Percentiles rank a stretch among this genome's conserved stretches.
Evolutionary conservation across 2,329 filamentous ascomycete genomes (phyloP).

Genomic region (Colletotrichum sp.): DNA sequence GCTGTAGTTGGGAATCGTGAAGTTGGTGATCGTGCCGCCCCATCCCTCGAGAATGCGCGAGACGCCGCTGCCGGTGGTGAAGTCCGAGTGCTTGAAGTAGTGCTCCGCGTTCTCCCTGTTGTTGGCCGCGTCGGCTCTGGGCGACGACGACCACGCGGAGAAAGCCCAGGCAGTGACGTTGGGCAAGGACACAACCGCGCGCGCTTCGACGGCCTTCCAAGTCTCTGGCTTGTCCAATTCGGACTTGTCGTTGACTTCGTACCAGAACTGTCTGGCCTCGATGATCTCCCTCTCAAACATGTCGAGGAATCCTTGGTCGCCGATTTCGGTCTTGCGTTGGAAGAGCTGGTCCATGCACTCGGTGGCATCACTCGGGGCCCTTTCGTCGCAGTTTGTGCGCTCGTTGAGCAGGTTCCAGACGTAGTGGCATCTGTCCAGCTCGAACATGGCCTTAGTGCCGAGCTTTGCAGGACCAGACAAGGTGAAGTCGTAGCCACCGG

Average conservation of each 20-base stretch:
- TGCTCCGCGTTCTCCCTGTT: slow-evolving; percentile 32
- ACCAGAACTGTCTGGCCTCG: slow-evolving; percentile 28
- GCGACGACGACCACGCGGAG: slow-evolving; percentile 26
- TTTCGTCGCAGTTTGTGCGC: neutral
- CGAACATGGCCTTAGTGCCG: slow-evolving; percentile 12
- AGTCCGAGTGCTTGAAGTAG: slow-evolving; percentile 28
- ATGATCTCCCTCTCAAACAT: slow-evolving; percentile 27
- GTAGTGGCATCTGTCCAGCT: slow-evolving; percentile 17
- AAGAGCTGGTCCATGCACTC: slow-evolving; percentile 12
- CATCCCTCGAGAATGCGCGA: slow-evolving; percentile 32
- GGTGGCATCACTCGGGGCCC: neutral
- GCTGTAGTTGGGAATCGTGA: slow-evolving; percentile 36
- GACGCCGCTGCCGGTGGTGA: neutral
- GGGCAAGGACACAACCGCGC: slow-evolving; percentile 27
- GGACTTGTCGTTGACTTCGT: slow-evolving; percentile 20
- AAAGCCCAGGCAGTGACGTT: slow-evolving; percentile 27
- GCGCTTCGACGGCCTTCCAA: slow-evolving; percentile 24
- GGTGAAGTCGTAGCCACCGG: neutral
- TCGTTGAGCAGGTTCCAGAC: slow-evolving; percentile 2
- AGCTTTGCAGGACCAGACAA: slow-evolving; percentile 15
- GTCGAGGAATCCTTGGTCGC: slow-evolving; percentile 24
- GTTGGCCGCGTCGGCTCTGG: slow-evolving; percentile 29
- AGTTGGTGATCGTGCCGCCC: slow-evolving; percentile 38
- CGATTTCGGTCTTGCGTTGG: slow-evolving; percentile 27
- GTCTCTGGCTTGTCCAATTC: slow-evolving; percentile 21